phyloP scores from a whole-genome alignment of 2,329 filamentous ascomycete species.

The Fusarium goolgardi region DNA sequence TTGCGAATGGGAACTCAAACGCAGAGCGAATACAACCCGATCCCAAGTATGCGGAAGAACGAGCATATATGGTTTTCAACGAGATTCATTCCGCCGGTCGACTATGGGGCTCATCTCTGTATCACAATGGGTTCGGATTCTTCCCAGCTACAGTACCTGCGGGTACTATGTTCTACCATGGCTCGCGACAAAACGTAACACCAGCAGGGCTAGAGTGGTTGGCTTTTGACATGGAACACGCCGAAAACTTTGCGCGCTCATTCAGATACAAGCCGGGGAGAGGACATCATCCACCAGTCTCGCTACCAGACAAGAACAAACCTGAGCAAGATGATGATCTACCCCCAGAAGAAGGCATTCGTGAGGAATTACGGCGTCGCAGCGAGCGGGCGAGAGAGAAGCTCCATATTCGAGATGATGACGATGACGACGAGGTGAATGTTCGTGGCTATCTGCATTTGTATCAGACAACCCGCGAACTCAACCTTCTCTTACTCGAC shows the following conservation, averaged over 20 bases:
- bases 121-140: conserved; percentile 81
- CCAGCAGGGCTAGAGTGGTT: conserved; percentile 74
- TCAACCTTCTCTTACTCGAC: conserved; percentile 75
- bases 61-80: conserved; percentile 77
- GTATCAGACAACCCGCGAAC: conserved; percentile 67
- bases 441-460: conserved; percentile 73
- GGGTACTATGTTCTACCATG: conserved; percentile 76
- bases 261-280: conserved; percentile 3
- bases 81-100: conserved; percentile 76
- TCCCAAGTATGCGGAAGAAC: conserved; percentile 55
- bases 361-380: conserved; percentile 26
- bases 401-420: neutral
- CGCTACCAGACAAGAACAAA: neutral
- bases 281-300: neutral
- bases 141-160: conserved; percentile 73
- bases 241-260: conserved; percentile 69
- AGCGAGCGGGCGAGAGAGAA: neutral
- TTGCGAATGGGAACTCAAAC: conserved; percentile 2
- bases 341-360: conserved; percentile 1
- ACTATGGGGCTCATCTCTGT: conserved; percentile 77
- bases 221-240: conserved; percentile 81
- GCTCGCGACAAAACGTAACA: conserved; percentile 58
- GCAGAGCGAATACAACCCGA: conserved; percentile 50
- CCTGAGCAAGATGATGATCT: conserved; percentile 1
- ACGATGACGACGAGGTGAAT: conserved; percentile 6